These are phyloP conservation scores for Brasilioporus rufonigricans DNA, from an alignment of 768 basidiomycete species.

Conservation along the genomic window DNA sequence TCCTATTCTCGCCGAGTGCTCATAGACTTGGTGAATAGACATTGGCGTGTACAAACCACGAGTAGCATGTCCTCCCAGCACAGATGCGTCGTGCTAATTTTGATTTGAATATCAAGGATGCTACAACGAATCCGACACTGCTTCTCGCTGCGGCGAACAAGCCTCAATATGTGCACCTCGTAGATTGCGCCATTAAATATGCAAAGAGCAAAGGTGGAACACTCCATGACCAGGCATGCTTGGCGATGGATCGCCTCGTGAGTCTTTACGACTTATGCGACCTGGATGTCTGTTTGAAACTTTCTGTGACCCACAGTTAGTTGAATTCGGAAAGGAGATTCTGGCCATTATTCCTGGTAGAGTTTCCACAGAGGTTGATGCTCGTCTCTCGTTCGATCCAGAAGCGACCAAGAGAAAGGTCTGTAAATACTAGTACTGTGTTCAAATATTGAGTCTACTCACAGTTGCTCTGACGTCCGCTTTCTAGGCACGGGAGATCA, in stretches of 20 bases:
- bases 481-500: slow-evolving; percentile 74
- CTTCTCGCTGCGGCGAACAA: slow-evolving; percentile 94
- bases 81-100: background rate
- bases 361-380: slow-evolving; percentile 99
- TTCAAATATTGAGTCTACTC: background rate
- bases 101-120: slow-evolving; percentile 56
- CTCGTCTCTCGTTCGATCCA: slow-evolving; percentile 95
- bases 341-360: slow-evolving; percentile 94
- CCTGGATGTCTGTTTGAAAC: slow-evolving; percentile 41
- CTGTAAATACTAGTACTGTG: slow-evolving; percentile 29
- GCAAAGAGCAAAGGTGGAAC: slow-evolving; percentile 81
- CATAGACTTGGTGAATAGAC: slow-evolving; percentile 42
- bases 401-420: slow-evolving; percentile 83
- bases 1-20: slow-evolving; percentile 16
- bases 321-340: slow-evolving; percentile 97
- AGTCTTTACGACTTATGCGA: slow-evolving; percentile 23
- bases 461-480: slow-evolving; percentile 4
- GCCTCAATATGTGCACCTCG: slow-evolving; percentile 76
- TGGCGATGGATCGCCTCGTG: slow-evolving; percentile 86
- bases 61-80: slow-evolving; percentile 32
- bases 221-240: slow-evolving; percentile 61
- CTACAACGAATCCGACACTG: slow-evolving; percentile 96
- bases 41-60: slow-evolving; percentile 95
- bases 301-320: slow-evolving; percentile 53
- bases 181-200: slow-evolving; percentile 69